Base-by-base conservation (phyloP, 805 yeast species). In the Yarrowia phangngaensis region DNA sequence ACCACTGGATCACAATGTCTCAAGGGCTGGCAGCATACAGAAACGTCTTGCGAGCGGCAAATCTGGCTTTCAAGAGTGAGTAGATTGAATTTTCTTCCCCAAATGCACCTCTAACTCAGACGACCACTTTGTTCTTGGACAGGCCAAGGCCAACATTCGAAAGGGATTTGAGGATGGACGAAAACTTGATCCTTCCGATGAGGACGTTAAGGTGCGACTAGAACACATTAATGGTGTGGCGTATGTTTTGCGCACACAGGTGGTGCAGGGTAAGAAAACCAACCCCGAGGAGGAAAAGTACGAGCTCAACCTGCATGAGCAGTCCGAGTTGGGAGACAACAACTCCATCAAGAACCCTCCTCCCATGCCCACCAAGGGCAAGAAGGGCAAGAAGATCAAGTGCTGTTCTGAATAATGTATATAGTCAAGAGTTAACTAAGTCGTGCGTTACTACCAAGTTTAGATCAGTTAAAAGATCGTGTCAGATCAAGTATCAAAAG, bases 281-380 rank as follows among this genome's bases (percentile, higher is more conserved):
- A 57, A 53, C 35, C 55, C 53, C 8, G 64, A 61, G 23, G 62
- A 59, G n/a, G 56, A 54, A 8, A 41, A 47, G 17, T 56, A 47
- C 61, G 64, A 67, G 43, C 70, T 90, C 58, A 82, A 82, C 56
- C 80, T 90, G 56, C 96, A 87, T 61, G 66, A 76, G 40, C 78
- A 82, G 38, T 84, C 94, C 0, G 97, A 90, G 65, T 69, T 90
- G 46, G 97, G 97, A 14, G 95, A 88, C 61, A 90, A 90, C 63
- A 95, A 88, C 26, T 73, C 79, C 35, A 74, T 85, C 56, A 84
- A 82, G 62, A 74, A 69, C 54, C 48, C 48, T 22, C 15, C 48
- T 9, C 48, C 48, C 13, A 38, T 38, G 45, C 45, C 45, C n/a
- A n/a, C 20, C 41, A 35, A 34, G 40, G 40, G 40, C 40, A 24